These are phyloP conservation scores for Elaeagnus macrophylla DNA, from an alignment of 306 rosid species.

Conservation along the genomic window DNA sequence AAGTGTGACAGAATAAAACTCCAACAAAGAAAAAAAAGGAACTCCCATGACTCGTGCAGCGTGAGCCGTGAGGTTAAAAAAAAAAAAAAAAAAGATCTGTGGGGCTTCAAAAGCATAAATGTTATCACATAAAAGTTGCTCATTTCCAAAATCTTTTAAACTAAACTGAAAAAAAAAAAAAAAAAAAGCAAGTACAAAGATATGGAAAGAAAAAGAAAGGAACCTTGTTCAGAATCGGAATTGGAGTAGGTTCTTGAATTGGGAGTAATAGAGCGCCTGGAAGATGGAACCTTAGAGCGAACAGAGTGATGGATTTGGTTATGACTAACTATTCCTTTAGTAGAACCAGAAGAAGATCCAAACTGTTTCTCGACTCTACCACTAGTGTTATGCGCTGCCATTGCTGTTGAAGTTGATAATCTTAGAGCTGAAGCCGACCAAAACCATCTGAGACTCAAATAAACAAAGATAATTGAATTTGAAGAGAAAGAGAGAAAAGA, in stretches of 20 bases:
- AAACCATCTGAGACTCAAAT: neutral
- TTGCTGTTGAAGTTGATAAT: slow-evolving; percentile 5
- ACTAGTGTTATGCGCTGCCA: slow-evolving; percentile 2
- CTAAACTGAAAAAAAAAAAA: neutral
- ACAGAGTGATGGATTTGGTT: slow-evolving; percentile 19
- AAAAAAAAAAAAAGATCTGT: too few relatives aligned
- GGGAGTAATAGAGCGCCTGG: slow-evolving; percentile 43
- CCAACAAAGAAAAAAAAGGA: too few relatives aligned
- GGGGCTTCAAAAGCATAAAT: too few relatives aligned
- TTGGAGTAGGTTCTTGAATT: slow-evolving; percentile 27
- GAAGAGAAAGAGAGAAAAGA: neutral
- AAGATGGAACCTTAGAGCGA: slow-evolving; percentile 30
- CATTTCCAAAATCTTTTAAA: too few relatives aligned
- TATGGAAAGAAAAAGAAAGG: neutral
- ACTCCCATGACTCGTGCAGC: too few relatives aligned
- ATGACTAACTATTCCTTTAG: slow-evolving; percentile 11
- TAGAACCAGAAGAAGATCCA: neutral
- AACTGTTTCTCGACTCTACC: slow-evolving; percentile 18
- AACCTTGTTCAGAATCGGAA: slow-evolving; percentile 36
- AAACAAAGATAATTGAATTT: neutral
- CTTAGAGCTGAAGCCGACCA: slow-evolving; percentile 21
- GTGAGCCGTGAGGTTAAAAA: too few relatives aligned
- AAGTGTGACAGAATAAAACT: too few relatives aligned
- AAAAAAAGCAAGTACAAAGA: neutral
- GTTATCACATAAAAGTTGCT: too few relatives aligned